Base-by-base conservation (phyloP, 768 basidiomycete genomes). In the Tephrocybe sp. region DNA sequence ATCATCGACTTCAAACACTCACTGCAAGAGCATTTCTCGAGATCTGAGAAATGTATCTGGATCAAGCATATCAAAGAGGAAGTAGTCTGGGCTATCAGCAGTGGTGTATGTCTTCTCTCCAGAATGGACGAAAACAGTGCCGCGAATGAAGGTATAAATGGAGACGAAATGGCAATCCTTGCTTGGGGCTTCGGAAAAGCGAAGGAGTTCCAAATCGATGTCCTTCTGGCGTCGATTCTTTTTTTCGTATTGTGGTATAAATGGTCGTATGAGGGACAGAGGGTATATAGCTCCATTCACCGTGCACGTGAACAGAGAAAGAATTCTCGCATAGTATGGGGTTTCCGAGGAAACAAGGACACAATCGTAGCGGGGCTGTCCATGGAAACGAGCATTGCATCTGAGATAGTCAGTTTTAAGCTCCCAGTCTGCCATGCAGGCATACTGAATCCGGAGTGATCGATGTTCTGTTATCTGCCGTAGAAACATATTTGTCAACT, bases 311-410 rank as follows among this genome's bases (percentile, higher is more conserved):
- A 55, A 55, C 6, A 55, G 15, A 33, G 39, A 34, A 4, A 51
- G 11, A 7, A 55, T 18, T 2, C 29, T 24, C 6, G 49, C 49
- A 31, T 38, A 48, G 44, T 25, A 55, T 3, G 40, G 31, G 3
- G 49, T 40, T 3, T 49, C 13, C 13, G 38, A 39, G 24, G 43
- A 7, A 25, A 55, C 38, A n/a, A 55, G 37, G 16, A 53, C 62
- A 44, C 36, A 64, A 37, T 69, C 57, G 24, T 62, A 69, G 0
- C 56, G 58, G 8, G 59, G 61, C 1, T 36, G 19, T 0, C 52
- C 31, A 33, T 60, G 55, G 50, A 72, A 73, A 0, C 37, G 41
- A 7, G 67, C 65, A 44, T 62, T 69, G 53, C 60, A 67, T 2
- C 53, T 49, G 1, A 73, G 55, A 24, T 64, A 55, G 45, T 73